Percentiles rank a stretch among this genome's conserved stretches.
These are phyloP conservation scores for Forsythia suspensa DNA, from an alignment of 257 asterid species.

Conservation along the genomic window DNA sequence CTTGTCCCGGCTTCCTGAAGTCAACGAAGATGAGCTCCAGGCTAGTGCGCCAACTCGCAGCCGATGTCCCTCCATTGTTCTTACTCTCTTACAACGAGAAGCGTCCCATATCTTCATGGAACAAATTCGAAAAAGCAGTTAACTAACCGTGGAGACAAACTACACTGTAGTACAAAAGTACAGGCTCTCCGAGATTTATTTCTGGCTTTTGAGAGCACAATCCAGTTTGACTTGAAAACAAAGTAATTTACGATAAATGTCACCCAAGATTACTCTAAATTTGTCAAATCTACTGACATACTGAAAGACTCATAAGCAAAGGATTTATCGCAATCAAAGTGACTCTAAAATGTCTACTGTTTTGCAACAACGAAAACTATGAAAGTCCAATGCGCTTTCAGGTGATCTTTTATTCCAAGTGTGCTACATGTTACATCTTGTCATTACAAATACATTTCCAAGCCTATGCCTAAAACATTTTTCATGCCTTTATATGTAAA, in stretches of 20 bases:
- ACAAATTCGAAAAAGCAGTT: constrained; percentile 15
- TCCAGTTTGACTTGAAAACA: background rate
- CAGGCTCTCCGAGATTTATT: background rate
- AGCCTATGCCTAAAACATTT: background rate
- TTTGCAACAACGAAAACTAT: background rate
- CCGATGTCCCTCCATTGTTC: constrained; percentile 97
- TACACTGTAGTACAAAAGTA: background rate
- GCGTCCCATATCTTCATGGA: constrained; percentile 84
- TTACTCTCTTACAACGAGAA: constrained; percentile 77
- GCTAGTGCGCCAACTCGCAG: constrained; percentile 92
- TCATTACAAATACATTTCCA: background rate
- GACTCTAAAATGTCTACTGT: background rate
- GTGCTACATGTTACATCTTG: background rate
- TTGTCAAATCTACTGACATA: background rate
- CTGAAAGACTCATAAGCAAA: background rate
- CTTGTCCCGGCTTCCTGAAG: constrained; percentile 97
- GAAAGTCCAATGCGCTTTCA: background rate
- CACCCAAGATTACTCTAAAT: background rate
- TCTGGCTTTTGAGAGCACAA: background rate
- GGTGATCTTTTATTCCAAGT: background rate
- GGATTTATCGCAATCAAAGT: background rate
- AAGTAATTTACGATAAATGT: background rate
- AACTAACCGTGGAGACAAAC: constrained; percentile 1
- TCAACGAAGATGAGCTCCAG: constrained; percentile 77
- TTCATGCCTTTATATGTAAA: background rate